Conservation (phyloP, 495 filamentous ascomycete genomes). For the Terfezia claveryi region DNA sequence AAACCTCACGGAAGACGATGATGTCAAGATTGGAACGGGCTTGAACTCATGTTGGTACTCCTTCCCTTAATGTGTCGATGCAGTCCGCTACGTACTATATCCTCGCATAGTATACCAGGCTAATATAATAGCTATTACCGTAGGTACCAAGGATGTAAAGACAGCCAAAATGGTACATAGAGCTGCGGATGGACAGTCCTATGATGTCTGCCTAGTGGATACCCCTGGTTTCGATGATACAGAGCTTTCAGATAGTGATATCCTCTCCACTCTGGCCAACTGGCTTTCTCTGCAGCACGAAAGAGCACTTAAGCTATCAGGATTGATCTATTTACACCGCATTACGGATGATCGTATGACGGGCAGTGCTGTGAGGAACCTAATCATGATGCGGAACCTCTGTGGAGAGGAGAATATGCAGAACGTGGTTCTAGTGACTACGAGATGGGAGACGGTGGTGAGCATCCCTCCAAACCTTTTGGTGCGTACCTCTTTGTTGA, state of each 20-base stretch:
- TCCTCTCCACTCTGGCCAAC: conserved; percentile 13
- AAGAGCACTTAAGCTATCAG: conserved; percentile 4
- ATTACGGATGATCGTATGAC: conserved; percentile 15
- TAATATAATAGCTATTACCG: too few species aligned
- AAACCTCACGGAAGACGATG: too few species aligned
- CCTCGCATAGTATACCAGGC: too few species aligned
- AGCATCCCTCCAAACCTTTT: background rate
- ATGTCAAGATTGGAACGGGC: background rate
- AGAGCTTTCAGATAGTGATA: conserved; percentile 13
- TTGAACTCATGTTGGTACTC: too few species aligned
- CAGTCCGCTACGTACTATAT: too few species aligned
- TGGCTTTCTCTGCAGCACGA: conserved; percentile 9
- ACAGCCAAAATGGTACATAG: too few species aligned
- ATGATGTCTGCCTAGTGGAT: conserved; percentile 15
- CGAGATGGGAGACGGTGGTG: conserved; percentile 5
- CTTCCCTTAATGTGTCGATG: too few species aligned
- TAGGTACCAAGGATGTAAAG: too few species aligned
- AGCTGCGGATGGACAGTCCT: too few species aligned
- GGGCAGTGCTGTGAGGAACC: conserved; percentile 6
- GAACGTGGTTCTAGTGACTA: conserved; percentile 11
- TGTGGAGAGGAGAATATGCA: conserved; percentile 4
- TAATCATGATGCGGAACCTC: conserved; percentile 8
- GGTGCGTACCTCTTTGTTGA: too few species aligned
- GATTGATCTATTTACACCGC: conserved; percentile 18
- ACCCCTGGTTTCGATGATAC: conserved; percentile 23